Evolutionary conservation across 2,329 filamentous ascomycete genomes (phyloP).

Genomic region (Tolypocladium capitatum): DNA sequence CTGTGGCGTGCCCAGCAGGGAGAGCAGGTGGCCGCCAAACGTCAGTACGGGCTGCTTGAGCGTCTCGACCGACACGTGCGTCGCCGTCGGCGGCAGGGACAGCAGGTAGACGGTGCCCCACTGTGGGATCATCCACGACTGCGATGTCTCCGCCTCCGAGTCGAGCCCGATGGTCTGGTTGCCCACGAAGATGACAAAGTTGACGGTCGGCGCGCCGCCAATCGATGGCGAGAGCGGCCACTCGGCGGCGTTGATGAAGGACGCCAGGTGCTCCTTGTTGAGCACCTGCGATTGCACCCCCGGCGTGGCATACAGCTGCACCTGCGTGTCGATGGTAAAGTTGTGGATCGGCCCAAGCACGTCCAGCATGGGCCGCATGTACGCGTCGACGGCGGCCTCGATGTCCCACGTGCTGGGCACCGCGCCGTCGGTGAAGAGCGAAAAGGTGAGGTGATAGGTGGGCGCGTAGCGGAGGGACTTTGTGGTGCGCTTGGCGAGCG

Average conservation of each 20-base stretch:
- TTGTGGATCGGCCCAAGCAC: constrained; percentile 76
- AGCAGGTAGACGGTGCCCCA: constrained; percentile 69
- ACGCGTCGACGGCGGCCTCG: constrained; percentile 63
- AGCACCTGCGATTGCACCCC: constrained; percentile 53
- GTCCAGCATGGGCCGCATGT: constrained; percentile 69
- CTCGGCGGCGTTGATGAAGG: constrained; percentile 94
- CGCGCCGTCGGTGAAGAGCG: constrained; percentile 72
- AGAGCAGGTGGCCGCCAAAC: constrained; percentile 81
- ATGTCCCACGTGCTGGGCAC: constrained; percentile 84
- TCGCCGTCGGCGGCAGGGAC: constrained; percentile 24
- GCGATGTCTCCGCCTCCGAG: constrained; percentile 33
- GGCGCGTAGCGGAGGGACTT: constrained; percentile 82
- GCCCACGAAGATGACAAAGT: constrained; percentile 87
- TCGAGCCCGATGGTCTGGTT: constrained; percentile 53
- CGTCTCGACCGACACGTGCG: constrained; percentile 46
- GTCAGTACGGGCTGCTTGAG: constrained; percentile 73
- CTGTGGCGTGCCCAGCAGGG: constrained; percentile 73
- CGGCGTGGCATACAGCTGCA: constrained; percentile 78
- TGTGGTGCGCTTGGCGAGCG: constrained; percentile 58
- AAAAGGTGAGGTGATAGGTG: constrained; percentile 92
- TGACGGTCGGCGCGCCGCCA: constrained; percentile 82
- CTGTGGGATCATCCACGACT: constrained; percentile 84
- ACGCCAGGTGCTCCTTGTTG: constrained; percentile 74
- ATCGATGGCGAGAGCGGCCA: constrained; percentile 95
- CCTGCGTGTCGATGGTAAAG: constrained; percentile 91